Conservation (phyloP, 2,329 filamentous ascomycete genomes). For the Clathrospora elynae region DNA sequence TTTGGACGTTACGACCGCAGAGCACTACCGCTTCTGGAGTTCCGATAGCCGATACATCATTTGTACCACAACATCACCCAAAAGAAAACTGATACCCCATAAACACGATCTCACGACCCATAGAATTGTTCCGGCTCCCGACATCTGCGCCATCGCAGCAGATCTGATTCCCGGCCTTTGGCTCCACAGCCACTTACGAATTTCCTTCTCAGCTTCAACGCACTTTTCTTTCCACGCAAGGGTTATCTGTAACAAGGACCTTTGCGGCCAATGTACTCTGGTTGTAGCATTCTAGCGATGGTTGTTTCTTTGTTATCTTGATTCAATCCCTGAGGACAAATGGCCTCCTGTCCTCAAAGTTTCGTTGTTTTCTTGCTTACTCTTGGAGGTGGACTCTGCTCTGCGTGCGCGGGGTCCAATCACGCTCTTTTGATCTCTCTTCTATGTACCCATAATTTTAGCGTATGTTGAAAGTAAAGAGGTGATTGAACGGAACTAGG, state of each 20-base stretch:
- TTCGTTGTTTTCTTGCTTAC: slow-evolving; percentile 1
- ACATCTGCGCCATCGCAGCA: slow-evolving; percentile 12
- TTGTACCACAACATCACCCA: slow-evolving; percentile 34
- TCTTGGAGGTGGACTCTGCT: slow-evolving; percentile 9
- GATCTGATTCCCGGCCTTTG: slow-evolving; percentile 8
- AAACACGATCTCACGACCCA: slow-evolving; percentile 46
- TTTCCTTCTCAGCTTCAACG: slow-evolving; percentile 22
- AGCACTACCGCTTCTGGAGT: slow-evolving; percentile 18
- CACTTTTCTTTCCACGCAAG: too few species aligned
- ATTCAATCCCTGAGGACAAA: slow-evolving; percentile 2
- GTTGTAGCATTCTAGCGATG: slow-evolving; percentile 9
- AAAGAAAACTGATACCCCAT: slow-evolving; percentile 46
- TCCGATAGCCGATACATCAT: slow-evolving; percentile 21
- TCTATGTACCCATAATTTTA: slow-evolving; percentile 18
- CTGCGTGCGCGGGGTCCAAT: too few species aligned
- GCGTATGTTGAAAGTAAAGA: slow-evolving; percentile 4
- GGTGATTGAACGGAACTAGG: slow-evolving; percentile 2
- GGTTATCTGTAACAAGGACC: too few species aligned
- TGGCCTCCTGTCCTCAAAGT: slow-evolving; percentile 10
- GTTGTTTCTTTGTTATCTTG: slow-evolving; percentile 7
- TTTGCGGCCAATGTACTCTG: too few species aligned
- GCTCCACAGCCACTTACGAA: slow-evolving; percentile 35
- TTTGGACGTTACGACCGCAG: slow-evolving; percentile 40
- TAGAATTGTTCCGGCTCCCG: slow-evolving; percentile 35
- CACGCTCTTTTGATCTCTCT: slow-evolving; percentile 13